A percentile compares a stretch with the other conserved stretches of the same genome.
Conservation (phyloP, 2,329 filamentous ascomycete genomes). For the Ceratocystis harringtonii region DNA sequence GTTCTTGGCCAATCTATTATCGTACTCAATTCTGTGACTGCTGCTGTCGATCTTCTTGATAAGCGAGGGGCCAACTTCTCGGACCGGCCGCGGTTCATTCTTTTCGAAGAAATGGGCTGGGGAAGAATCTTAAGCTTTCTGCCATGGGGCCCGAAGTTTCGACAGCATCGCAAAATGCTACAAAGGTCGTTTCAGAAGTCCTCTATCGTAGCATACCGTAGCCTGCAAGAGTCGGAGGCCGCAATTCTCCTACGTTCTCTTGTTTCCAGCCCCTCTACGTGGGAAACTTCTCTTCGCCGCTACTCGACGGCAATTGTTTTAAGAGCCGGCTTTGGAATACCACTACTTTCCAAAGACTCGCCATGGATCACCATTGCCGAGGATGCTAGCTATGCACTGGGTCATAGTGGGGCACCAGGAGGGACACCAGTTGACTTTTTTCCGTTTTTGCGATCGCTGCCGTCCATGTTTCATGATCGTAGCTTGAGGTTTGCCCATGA, state of each 20-base stretch:
- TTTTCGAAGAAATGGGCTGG: slow-evolving; percentile 30
- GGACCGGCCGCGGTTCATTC: slow-evolving; percentile 31
- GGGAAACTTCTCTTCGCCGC: slow-evolving; percentile 26
- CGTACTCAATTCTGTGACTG: slow-evolving; percentile 29
- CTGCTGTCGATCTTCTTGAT: slow-evolving; percentile 31
- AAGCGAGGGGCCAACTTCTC: slow-evolving; percentile 31
- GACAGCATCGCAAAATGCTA: slow-evolving; percentile 31
- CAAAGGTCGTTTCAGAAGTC: slow-evolving; percentile 30
- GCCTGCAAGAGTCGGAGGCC: slow-evolving; percentile 29
- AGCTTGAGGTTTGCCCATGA: slow-evolving; percentile 23
- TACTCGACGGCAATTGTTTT: slow-evolving; percentile 30
- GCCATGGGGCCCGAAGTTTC: slow-evolving; percentile 30
- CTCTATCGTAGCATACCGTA: slow-evolving; percentile 27
- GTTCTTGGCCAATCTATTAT: slow-evolving; percentile 30
- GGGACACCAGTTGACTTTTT: slow-evolving; percentile 28
- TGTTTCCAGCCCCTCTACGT: slow-evolving; percentile 22
- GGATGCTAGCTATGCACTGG: slow-evolving; percentile 23
- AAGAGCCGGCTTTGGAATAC: slow-evolving; percentile 29
- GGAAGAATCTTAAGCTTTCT: slow-evolving; percentile 29
- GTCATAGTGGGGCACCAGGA: slow-evolving; percentile 23
- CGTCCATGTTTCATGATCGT: slow-evolving; percentile 25
- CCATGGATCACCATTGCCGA: slow-evolving; percentile 28
- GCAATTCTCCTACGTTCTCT: slow-evolving; percentile 29
- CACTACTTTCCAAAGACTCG: slow-evolving; percentile 23
- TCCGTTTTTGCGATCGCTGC: slow-evolving; percentile 28